Conservation (phyloP, 441 rosid species). For the Croton laevigatus region DNA sequence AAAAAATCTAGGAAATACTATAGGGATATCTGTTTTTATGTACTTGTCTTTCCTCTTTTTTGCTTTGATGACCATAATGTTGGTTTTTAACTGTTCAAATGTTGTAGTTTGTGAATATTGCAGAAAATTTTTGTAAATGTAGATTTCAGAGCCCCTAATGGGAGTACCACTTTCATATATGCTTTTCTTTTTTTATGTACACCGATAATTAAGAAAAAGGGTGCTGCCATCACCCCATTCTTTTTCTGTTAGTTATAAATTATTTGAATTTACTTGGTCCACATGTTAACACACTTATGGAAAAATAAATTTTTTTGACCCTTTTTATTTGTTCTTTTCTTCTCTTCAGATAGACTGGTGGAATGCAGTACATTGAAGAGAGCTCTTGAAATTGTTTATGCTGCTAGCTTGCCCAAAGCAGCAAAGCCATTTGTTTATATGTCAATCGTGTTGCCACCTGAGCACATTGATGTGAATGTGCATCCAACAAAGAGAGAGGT, state of each 20-base stretch:
- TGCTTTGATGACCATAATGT: background rate
- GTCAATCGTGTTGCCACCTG: constrained; percentile 81
- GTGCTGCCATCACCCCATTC: background rate
- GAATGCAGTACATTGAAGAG: constrained; percentile 89
- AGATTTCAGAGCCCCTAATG: background rate
- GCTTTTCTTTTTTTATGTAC: background rate
- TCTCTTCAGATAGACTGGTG: constrained; percentile 76
- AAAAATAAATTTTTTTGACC: background rate
- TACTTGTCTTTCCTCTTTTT: background rate
- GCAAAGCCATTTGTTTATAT: constrained; percentile 89
- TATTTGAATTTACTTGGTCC: constrained; percentile 1
- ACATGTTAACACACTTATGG: background rate
- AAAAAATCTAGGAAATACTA: no score
- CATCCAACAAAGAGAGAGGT: constrained; percentile 99
- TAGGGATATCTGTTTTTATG: background rate
- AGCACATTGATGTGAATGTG: constrained; percentile 92
- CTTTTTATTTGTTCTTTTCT: constrained; percentile 9
- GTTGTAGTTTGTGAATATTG: background rate
- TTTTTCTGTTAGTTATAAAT: background rate
- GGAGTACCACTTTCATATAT: background rate
- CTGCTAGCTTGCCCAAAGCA: constrained; percentile 92
- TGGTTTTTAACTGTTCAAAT: no score
- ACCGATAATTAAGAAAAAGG: background rate
- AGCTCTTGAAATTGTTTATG: constrained; percentile 89
- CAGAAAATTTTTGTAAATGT: background rate